Percentiles rank a stretch among this genome's conserved stretches.
Conservation (phyloP, 2,329 filamentous ascomycete species). For the Aspergillus carbonarius region DNA sequence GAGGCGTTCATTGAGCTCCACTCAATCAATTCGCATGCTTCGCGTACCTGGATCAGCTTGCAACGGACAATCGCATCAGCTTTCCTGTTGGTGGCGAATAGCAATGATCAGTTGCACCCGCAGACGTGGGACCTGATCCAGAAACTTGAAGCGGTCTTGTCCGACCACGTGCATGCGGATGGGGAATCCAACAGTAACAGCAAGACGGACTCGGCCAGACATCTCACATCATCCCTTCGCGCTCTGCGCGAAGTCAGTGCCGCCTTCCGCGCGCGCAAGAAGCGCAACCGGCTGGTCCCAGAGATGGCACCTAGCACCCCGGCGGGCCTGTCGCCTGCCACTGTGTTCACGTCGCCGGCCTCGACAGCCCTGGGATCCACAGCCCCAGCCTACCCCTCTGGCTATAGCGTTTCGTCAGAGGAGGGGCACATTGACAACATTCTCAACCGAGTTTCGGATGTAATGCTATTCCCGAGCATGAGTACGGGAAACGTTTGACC, state of each 20-base stretch:
- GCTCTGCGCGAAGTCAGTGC: constrained; percentile 34
- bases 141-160: constrained; percentile 29
- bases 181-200: constrained; percentile 22
- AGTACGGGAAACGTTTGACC: constrained; percentile 16
- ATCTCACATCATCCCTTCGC: constrained; percentile 33
- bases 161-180: constrained; percentile 33
- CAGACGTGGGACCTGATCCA: constrained; percentile 31
- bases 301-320: constrained; percentile 2
- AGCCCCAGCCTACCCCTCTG: constrained; percentile 7
- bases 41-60: constrained; percentile 44
- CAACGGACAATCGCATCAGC: constrained; percentile 44
- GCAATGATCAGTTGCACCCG: constrained; percentile 24
- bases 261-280: constrained; percentile 23
- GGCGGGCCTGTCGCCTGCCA: constrained; percentile 12
- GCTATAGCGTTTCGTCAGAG: constrained; percentile 16
- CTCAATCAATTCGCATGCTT: constrained; percentile 35
- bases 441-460: constrained; percentile 34
- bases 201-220: constrained; percentile 36
- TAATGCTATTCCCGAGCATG: constrained; percentile 38
- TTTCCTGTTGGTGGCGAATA: constrained; percentile 37
- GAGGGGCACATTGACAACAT: constrained; percentile 32
- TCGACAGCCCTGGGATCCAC: constrained; percentile 6
- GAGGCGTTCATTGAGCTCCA: constrained; percentile 58
- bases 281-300: constrained; percentile 9
- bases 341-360: constrained; percentile 10